Conservation (phyloP, 495 filamentous ascomycete genomes). For the Tuber brumale region DNA sequence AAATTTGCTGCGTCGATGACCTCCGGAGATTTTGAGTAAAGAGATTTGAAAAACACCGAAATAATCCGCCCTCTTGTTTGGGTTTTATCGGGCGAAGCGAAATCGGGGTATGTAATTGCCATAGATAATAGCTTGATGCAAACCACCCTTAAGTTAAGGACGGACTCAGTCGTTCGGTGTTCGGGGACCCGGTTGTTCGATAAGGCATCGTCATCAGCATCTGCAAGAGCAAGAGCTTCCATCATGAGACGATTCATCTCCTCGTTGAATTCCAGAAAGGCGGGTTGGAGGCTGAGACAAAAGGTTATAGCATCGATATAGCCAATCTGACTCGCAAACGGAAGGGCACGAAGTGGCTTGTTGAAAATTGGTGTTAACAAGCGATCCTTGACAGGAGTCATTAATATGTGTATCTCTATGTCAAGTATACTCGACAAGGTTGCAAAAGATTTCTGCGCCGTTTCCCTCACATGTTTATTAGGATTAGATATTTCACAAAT, state of each 20-base stretch:
- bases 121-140: constrained; percentile 88
- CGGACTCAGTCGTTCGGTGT: constrained; percentile 81
- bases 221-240: constrained; percentile 85
- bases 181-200: constrained; percentile 72
- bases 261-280: constrained; percentile 85
- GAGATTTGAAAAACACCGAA: constrained; percentile 91
- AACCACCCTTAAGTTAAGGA: constrained; percentile 84
- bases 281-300: constrained; percentile 75
- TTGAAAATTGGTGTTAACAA: constrained; percentile 81
- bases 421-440: constrained; percentile 69
- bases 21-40: constrained; percentile 83
- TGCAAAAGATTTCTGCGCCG: constrained; percentile 71
- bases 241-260: constrained; percentile 79
- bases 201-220: constrained; percentile 84
- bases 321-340: constrained; percentile 88
- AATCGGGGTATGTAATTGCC: constrained; percentile 87
- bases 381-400: constrained; percentile 78
- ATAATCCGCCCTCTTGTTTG: constrained; percentile 73
- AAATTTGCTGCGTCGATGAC: constrained; percentile 92
- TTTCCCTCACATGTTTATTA: constrained; percentile 86
- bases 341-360: constrained; percentile 86
- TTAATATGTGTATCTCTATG: constrained; percentile 73
- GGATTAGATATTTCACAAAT: constrained; percentile 84
- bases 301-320: constrained; percentile 97
- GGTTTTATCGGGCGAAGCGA: constrained; percentile 56